phyloP scores from a whole-genome alignment of 2,329 filamentous ascomycete species.

The Claviceps sp. region DNA sequence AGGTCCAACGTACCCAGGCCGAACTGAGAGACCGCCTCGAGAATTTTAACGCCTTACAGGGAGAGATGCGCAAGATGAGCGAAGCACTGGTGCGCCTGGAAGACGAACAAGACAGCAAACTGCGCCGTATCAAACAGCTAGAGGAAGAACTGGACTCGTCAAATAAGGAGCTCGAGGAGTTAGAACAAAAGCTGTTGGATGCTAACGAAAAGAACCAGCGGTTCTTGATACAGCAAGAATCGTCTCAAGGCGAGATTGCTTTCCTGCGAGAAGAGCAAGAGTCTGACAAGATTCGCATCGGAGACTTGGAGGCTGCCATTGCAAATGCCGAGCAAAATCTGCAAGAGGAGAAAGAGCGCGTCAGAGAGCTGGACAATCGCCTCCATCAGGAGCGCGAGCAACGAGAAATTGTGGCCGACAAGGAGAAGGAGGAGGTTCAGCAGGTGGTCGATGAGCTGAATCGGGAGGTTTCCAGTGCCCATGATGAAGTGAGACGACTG shows the following conservation, averaged over 20 bases:
- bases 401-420: slow-evolving; percentile 70
- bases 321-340: slow-evolving; percentile 66
- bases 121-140: slow-evolving; percentile 66
- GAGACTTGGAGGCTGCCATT: slow-evolving; percentile 74
- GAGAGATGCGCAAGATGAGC: slow-evolving; percentile 85
- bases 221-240: slow-evolving; percentile 82
- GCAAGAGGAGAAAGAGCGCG: slow-evolving; percentile 72
- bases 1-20: slow-evolving; percentile 54
- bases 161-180: slow-evolving; percentile 72
- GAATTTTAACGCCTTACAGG: slow-evolving; percentile 81
- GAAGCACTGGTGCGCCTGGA: slow-evolving; percentile 77
- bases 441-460: slow-evolving; percentile 89
- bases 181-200: slow-evolving; percentile 75
- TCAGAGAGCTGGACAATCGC: slow-evolving; percentile 58
- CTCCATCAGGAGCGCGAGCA: slow-evolving; percentile 71
- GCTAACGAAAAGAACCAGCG: slow-evolving; percentile 78
- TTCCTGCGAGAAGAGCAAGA: slow-evolving; percentile 97
- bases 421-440: slow-evolving; percentile 91
- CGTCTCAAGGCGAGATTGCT: slow-evolving; percentile 79
- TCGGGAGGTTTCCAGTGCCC: slow-evolving; percentile 62
- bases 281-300: slow-evolving; percentile 93
- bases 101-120: slow-evolving; percentile 72
- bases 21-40: slow-evolving; percentile 68
- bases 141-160: slow-evolving; percentile 73
- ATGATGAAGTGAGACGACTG: slow-evolving; percentile 72